These are phyloP conservation scores for Amylostereum areolatum DNA, from an alignment of 1,284 basidiomycete species.

Conservation along the genomic window DNA sequence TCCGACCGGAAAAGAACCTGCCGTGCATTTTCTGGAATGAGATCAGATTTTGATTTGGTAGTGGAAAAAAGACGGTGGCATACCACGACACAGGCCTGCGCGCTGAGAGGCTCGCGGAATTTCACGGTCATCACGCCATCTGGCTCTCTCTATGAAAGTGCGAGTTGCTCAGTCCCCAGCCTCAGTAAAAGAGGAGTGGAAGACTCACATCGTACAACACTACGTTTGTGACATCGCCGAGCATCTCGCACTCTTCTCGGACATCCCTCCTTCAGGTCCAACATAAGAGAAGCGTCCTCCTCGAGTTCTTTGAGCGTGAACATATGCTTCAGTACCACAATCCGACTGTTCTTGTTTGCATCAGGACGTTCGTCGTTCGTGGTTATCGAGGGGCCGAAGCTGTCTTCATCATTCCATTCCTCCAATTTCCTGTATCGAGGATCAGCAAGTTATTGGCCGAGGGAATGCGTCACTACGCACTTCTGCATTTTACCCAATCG, in stretches of 20 bases:
- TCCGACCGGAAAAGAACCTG: slow-evolving; percentile 84
- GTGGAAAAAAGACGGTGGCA: slow-evolving; percentile 23
- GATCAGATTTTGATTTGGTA: background rate
- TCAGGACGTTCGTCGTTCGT: slow-evolving; percentile 42
- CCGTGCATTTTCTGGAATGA: slow-evolving; percentile 85
- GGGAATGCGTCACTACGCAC: slow-evolving; percentile 36
- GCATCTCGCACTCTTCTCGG: slow-evolving; percentile 83
- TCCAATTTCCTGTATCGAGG: slow-evolving; percentile 56
- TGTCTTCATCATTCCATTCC: slow-evolving; percentile 85
- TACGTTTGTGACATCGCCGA: slow-evolving; percentile 96
- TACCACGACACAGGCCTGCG: slow-evolving; percentile 84
- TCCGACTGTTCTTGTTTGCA: slow-evolving; percentile 58
- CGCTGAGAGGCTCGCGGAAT: slow-evolving; percentile 84
- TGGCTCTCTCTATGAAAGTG: slow-evolving; percentile 66
- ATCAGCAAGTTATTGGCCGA: background rate
- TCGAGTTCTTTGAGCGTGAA: slow-evolving; percentile 87
- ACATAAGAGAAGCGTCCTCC: slow-evolving; percentile 79
- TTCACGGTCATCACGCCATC: slow-evolving; percentile 97
- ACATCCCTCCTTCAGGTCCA: slow-evolving; percentile 97
- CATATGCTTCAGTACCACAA: slow-evolving; percentile 94
- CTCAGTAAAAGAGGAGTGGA: slow-evolving; percentile 3
- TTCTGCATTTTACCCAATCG: slow-evolving; percentile 87
- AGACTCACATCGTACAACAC: slow-evolving; percentile 89
- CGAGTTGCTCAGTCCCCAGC: background rate
- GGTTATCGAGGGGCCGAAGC: slow-evolving; percentile 65